These are phyloP conservation scores for Termitomyces sp. DNA, from an alignment of 768 basidiomycete species.

Conservation along the genomic window DNA sequence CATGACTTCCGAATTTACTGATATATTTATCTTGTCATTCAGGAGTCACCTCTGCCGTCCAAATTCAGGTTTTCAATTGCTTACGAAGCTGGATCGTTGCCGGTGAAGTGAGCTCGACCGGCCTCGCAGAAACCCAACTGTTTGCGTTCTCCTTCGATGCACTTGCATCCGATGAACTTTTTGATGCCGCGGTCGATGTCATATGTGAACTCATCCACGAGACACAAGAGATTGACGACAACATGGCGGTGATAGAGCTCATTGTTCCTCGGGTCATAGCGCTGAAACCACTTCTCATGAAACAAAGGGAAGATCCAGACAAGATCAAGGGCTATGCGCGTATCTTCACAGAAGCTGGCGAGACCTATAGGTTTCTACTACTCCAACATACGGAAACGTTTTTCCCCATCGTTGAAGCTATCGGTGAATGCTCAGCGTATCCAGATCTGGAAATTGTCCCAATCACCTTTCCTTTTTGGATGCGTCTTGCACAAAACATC, in stretches of 20 bases:
- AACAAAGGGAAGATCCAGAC: conserved; percentile 75
- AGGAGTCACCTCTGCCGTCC: conserved; percentile 83
- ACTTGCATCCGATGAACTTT: conserved; percentile 79
- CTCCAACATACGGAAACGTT: conserved; percentile 89
- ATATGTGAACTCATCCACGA: conserved; percentile 96
- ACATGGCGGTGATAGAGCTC: conserved; percentile 82
- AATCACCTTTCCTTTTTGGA: conserved; percentile 99
- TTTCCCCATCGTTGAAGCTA: conserved; percentile 93
- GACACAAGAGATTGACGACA: conserved; percentile 95
- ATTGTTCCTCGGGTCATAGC: conserved; percentile 86
- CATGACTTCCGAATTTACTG: not conserved
- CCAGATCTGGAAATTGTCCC: conserved; percentile 93
- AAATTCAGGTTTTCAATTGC: conserved; percentile 79
- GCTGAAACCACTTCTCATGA: conserved; percentile 58
- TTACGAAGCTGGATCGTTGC: conserved; percentile 85
- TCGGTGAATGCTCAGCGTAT: conserved; percentile 90
- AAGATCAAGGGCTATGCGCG: conserved; percentile 86
- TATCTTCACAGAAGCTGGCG: conserved; percentile 96
- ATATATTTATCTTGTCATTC: not conserved
- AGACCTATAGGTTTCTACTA: conserved; percentile 88
- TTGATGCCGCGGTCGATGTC: conserved; percentile 89
- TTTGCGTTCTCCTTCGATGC: conserved; percentile 84
- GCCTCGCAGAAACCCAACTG: conserved; percentile 73
- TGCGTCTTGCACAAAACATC: conserved; percentile 88
- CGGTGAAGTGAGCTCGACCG: conserved; percentile 69